A percentile compares a stretch with the other conserved stretches of the same genome.
These are phyloP conservation scores for Davidsoniella eucalypti DNA, from an alignment of 2,329 filamentous ascomycete species.

Conservation along the genomic window DNA sequence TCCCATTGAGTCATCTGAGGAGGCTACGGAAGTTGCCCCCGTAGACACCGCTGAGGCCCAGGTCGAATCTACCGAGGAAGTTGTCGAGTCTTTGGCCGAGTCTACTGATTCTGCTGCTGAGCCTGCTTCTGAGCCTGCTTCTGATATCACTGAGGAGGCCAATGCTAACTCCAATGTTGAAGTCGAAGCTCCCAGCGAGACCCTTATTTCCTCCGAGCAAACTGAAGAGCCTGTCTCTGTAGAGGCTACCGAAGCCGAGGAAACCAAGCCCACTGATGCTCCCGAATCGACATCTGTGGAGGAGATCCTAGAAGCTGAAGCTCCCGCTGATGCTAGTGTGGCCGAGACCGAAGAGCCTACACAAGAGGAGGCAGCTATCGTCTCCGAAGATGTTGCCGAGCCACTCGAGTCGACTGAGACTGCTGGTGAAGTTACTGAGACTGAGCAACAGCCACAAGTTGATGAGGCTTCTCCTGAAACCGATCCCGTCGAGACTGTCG, in stretches of 20 bases:
- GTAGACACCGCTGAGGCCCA: neutral
- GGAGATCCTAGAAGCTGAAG: neutral
- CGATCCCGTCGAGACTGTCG: conserved; percentile 7
- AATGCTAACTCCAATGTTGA: neutral
- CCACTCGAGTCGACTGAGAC: neutral
- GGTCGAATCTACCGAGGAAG: conserved; percentile 6
- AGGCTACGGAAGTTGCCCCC: neutral
- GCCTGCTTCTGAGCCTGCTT: conserved; percentile 13
- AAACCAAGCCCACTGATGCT: conserved; percentile 4
- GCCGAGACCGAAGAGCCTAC: neutral
- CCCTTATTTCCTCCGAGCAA: conserved; percentile 3
- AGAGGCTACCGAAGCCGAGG: neutral
- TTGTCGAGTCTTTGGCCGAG: conserved; percentile 15
- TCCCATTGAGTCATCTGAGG: neutral
- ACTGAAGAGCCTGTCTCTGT: neutral
- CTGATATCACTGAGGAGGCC: conserved; percentile 1
- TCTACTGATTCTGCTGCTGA: conserved; percentile 8
- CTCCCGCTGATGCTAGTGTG: neutral
- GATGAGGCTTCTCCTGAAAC: conserved; percentile 3
- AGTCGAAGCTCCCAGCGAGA: conserved; percentile 4
- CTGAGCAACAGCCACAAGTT: conserved; percentile 6
- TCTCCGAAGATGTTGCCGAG: neutral
- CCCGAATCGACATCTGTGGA: neutral
- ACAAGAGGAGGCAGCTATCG: neutral
- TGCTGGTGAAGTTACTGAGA: neutral